These are phyloP conservation scores for Claviceps cyperi DNA, from an alignment of 2,329 filamentous ascomycete species.

Conservation along the genomic window DNA sequence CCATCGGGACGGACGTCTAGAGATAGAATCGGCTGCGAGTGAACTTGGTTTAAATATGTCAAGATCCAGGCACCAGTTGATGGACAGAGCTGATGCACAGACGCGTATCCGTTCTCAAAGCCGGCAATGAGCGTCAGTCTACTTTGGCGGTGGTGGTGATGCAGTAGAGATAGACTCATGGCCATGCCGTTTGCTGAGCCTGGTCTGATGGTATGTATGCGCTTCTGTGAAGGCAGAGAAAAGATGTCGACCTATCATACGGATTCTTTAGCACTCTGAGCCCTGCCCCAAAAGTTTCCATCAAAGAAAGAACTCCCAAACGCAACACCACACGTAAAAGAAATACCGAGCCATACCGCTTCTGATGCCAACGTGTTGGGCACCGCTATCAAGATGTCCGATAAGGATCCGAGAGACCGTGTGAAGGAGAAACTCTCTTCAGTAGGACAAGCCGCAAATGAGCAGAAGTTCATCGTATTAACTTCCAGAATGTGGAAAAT, in stretches of 20 bases:
- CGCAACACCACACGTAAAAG: too few species aligned
- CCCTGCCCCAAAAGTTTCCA: too few species aligned
- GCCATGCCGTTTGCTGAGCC: slow-evolving; percentile 59
- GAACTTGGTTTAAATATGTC: slow-evolving; percentile 51
- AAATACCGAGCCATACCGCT: slow-evolving; percentile 31
- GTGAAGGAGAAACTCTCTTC: slow-evolving; percentile 10
- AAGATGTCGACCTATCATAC: slow-evolving; percentile 58
- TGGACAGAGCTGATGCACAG: slow-evolving; percentile 41
- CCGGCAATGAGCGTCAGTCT: slow-evolving; percentile 54
- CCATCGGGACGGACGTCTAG: slow-evolving; percentile 35
- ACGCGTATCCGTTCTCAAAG: slow-evolving; percentile 72
- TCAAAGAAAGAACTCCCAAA: too few species aligned
- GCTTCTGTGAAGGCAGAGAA: slow-evolving; percentile 57
- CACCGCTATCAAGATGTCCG: slow-evolving; percentile 56
- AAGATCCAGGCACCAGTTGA: slow-evolving; percentile 27
- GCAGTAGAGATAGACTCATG: slow-evolving; percentile 59
- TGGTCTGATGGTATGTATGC: slow-evolving; percentile 44
- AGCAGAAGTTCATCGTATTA: slow-evolving; percentile 91
- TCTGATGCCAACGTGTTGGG: slow-evolving; percentile 65
- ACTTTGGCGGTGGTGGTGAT: slow-evolving; percentile 26
- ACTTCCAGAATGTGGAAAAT: slow-evolving; percentile 71
- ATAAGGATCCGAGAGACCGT: slow-evolving; percentile 10
- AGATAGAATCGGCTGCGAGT: slow-evolving; percentile 72
- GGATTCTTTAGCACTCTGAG: background rate
- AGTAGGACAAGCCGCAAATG: slow-evolving; percentile 51